Conservation (phyloP, 2,329 filamentous ascomycete species). For the Anthostomella pinea region DNA sequence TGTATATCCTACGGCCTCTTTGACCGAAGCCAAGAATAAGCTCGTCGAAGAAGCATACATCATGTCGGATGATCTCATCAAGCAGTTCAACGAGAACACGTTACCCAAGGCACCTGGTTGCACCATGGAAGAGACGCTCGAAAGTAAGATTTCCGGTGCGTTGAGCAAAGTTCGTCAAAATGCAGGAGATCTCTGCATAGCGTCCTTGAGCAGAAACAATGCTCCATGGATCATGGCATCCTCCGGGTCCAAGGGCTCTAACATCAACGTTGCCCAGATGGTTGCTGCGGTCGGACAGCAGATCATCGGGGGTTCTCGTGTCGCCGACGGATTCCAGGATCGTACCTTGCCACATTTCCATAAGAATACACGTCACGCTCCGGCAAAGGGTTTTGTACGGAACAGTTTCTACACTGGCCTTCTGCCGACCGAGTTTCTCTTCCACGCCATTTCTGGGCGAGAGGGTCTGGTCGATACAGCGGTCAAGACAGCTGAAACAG, state of each 20-base stretch:
- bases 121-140: constrained; percentile 86
- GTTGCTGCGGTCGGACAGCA: constrained; percentile 96
- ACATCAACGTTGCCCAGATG: constrained; percentile 99
- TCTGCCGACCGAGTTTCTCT: constrained; percentile 88
- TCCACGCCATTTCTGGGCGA: constrained; percentile 97
- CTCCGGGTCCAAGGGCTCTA: constrained; percentile 93
- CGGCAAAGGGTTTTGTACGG: constrained; percentile 91
- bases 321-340: constrained; percentile 94
- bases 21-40: constrained; percentile 70
- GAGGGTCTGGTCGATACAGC: constrained; percentile 98
- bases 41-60: constrained; percentile 77
- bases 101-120: constrained; percentile 85
- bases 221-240: constrained; percentile 95
- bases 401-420: constrained; percentile 97
- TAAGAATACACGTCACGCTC: constrained; percentile 87
- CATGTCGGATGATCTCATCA: constrained; percentile 79
- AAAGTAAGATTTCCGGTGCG: constrained; percentile 86
- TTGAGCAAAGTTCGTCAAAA: constrained; percentile 88
- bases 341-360: constrained; percentile 92
- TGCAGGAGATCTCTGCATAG: constrained; percentile 87
- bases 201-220: constrained; percentile 85
- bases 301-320: constrained; percentile 91
- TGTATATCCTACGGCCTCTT: constrained; percentile 74
- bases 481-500: constrained; percentile 97
- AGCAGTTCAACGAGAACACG: constrained; percentile 74